These are phyloP conservation scores for Gastrodia elata DNA, from an alignment of 106 monocot species.

Conservation along the genomic window DNA sequence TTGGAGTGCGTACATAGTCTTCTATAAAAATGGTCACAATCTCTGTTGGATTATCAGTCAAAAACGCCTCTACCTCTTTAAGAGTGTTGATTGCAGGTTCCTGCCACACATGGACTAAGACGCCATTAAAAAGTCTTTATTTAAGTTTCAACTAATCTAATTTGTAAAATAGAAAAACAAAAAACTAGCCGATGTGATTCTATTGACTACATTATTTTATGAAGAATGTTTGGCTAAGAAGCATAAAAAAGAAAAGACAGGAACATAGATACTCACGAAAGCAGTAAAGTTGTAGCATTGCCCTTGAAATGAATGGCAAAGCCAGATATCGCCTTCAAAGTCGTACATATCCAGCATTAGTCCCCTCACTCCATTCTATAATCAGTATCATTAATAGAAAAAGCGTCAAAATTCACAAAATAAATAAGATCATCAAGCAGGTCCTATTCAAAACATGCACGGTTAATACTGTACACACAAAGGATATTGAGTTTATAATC, in stretches of 20 bases:
- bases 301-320: slow-evolving; percentile 92
- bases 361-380: slow-evolving; percentile 83
- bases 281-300: slow-evolving; percentile 98
- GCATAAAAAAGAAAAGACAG: background rate
- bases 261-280: slow-evolving; percentile 47
- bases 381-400: slow-evolving; percentile 7
- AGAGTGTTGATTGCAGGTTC: slow-evolving; percentile 91
- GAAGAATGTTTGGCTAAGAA: background rate
- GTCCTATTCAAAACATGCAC: background rate
- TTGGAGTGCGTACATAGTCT: slow-evolving; percentile 82
- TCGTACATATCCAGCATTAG: slow-evolving; percentile 98
- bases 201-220: background rate
- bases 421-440: background rate
- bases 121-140: slow-evolving; percentile 4
- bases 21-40: slow-evolving; percentile 95
- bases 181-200: background rate
- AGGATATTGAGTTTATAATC: background rate
- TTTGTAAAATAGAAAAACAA: background rate
- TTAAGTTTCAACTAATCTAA: background rate
- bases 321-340: slow-evolving; percentile 82
- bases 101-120: slow-evolving; percentile 22
- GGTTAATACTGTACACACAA: background rate
- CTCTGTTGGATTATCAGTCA: slow-evolving; percentile 70
- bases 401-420: background rate
- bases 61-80: slow-evolving; percentile 85